Percentiles rank a stretch among this genome's conserved stretches.
Evolutionary conservation across 495 filamentous ascomycete species (phyloP).

Genomic region (Tuber magnatum): DNA sequence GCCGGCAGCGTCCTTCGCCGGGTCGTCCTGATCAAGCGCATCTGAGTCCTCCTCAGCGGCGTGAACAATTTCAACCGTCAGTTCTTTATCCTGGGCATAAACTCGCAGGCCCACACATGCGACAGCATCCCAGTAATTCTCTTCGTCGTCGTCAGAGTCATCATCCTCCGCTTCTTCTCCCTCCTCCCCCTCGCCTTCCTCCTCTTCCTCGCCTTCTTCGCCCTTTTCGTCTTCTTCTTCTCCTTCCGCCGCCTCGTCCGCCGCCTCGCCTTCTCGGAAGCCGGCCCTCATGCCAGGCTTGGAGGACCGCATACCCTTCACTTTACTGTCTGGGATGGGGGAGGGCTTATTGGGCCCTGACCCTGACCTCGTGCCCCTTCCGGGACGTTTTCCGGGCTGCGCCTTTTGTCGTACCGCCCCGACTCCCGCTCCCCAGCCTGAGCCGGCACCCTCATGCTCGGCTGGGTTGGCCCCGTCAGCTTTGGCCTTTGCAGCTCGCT

Average conservation of each 20-base stretch:
- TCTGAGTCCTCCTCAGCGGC: constrained; percentile 8
- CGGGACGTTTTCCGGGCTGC: too few species aligned
- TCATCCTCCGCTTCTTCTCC: constrained; percentile 7
- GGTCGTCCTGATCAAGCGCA: constrained; percentile 31
- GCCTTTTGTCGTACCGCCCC: not conserved
- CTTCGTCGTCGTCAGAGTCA: constrained; percentile 18
- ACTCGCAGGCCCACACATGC: constrained; percentile 33
- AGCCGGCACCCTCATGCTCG: constrained; percentile 1
- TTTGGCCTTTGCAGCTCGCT: constrained; percentile 6
- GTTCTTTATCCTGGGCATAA: constrained; percentile 30
- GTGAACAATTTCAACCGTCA: constrained; percentile 22
- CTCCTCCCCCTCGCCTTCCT: not conserved
- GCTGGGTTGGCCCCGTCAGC: not conserved
- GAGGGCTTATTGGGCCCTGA: not conserved
- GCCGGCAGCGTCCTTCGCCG: constrained; percentile 15
- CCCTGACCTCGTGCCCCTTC: not conserved
- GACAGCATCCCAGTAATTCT: constrained; percentile 32
- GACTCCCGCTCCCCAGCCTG: not conserved
- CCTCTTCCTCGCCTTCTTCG: not conserved
- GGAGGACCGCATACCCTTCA: not conserved
- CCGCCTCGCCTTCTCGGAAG: not conserved
- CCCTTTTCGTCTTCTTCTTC: not conserved
- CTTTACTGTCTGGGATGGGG: not conserved
- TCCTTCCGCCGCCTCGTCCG: constrained; percentile 8
- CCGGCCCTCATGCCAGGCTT: not conserved